phyloP scores from a whole-genome alignment of 768 basidiomycete species.

The Punctularia strigosozonata region DNA sequence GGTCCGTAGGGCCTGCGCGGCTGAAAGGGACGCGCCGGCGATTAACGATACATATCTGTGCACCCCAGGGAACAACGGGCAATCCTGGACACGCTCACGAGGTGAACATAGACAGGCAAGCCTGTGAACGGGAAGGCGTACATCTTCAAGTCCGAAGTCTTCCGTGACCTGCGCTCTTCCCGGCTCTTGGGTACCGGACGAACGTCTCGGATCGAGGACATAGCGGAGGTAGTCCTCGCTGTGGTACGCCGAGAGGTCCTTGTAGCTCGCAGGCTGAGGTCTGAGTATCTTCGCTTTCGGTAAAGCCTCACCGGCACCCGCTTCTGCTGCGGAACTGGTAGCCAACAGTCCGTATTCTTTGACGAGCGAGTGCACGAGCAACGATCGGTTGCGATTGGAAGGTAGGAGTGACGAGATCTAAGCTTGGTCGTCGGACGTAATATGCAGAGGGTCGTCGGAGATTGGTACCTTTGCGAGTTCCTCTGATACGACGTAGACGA shows the following conservation, averaged over 20 bases:
- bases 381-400: conserved; percentile 55
- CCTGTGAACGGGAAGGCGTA: conserved; percentile 17
- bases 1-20: conserved; percentile 45
- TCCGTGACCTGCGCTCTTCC: conserved; percentile 8
- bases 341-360: conserved; percentile 38
- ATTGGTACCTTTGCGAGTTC: conserved; percentile 42
- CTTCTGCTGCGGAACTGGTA: conserved; percentile 12
- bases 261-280: conserved; percentile 39
- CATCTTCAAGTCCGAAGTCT: conserved; percentile 53
- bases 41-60: conserved; percentile 57
- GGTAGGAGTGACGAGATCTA: conserved; percentile 48
- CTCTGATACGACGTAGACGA: conserved; percentile 45
- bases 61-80: conserved; percentile 64
- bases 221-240: conserved; percentile 58
- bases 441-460: conserved; percentile 12
- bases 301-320: conserved; percentile 3
- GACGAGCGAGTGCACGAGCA: conserved; percentile 54
- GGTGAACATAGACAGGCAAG: neutral
- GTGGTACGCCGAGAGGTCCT: conserved; percentile 59
- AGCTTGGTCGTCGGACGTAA: conserved; percentile 11
- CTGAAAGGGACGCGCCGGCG: conserved; percentile 71
- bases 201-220: conserved; percentile 28
- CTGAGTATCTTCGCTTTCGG: conserved; percentile 31
- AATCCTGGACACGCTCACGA: conserved; percentile 44
- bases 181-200: conserved; percentile 4